Conservation (phyloP, 1,284 basidiomycete species). For the Leccinum solheimii region DNA sequence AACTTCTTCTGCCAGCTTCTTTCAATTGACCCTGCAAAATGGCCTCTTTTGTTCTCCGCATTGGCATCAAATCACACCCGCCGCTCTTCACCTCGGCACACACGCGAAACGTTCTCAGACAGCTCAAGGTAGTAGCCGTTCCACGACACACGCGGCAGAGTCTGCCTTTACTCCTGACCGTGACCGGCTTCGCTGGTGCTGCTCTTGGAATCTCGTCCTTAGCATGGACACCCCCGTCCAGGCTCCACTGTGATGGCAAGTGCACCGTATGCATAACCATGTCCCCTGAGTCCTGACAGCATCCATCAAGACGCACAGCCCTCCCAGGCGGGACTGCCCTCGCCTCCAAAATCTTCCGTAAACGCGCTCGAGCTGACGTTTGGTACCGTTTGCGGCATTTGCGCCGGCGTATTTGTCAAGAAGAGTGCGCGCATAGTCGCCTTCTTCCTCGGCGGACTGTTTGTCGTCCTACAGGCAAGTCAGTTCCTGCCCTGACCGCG, state of each 20-base stretch:
- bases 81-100: not conserved
- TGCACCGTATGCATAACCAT: not conserved
- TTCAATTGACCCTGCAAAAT: not conserved
- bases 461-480: constrained; percentile 82
- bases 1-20: not conserved
- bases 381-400: constrained; percentile 85
- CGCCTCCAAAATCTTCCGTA: constrained; percentile 65
- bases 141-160: not conserved
- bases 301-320: constrained; percentile 17
- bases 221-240: constrained; percentile 13
- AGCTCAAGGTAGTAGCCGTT: not conserved
- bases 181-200: constrained; percentile 36
- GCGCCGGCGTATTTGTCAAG: constrained; percentile 90
- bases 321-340: not conserved
- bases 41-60: constrained; percentile 14
- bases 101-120: constrained; percentile 3
- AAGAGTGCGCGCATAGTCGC: constrained; percentile 87
- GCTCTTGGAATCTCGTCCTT: constrained; percentile 39
- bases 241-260: constrained; percentile 43
- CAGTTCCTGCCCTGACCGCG: not conserved
- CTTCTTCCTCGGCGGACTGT: constrained; percentile 82
- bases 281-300: constrained; percentile 8
- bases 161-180: constrained; percentile 25
- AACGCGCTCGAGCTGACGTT: constrained; percentile 85
- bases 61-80: constrained; percentile 17